Conservation (phyloP, 164 flowering plant species). For the Vitis rotundifolia region DNA sequence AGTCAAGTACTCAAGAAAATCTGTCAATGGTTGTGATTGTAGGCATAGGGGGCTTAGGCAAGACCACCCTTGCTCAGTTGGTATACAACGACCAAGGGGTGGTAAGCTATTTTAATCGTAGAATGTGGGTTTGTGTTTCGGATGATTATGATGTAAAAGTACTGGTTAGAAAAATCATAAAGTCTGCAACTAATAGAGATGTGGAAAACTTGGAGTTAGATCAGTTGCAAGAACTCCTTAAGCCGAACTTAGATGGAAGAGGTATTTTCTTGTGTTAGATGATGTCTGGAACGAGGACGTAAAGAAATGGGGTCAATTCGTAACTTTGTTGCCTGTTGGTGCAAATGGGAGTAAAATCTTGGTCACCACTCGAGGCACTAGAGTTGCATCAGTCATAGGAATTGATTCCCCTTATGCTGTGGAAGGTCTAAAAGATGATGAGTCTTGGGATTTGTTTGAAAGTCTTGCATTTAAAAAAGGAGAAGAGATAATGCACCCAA, state of each 20-base stretch:
- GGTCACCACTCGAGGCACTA: no score
- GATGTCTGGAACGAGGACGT: conserved; percentile 13
- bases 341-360: background rate
- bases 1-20: background rate
- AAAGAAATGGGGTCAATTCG: background rate
- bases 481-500: no score
- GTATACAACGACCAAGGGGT: background rate
- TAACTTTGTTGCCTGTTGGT: background rate
- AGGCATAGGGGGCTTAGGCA: conserved; percentile 10
- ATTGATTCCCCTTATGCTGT: no score
- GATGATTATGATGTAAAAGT: background rate
- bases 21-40: conserved; percentile 7
- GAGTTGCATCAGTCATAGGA: no score
- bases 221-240: background rate
- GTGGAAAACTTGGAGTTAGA: background rate
- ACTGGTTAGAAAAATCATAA: background rate
- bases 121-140: conserved; percentile 8
- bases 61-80: conserved; percentile 5
- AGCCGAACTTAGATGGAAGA: background rate
- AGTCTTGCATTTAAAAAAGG: no score
- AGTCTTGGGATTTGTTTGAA: no score
- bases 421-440: no score
- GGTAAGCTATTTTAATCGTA: background rate
- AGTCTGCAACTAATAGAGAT: background rate
- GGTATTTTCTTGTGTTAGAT: conserved; percentile 9